phyloP scores from a whole-genome alignment of 2,329 filamentous ascomycete species.

The Claviceps digitariae region DNA sequence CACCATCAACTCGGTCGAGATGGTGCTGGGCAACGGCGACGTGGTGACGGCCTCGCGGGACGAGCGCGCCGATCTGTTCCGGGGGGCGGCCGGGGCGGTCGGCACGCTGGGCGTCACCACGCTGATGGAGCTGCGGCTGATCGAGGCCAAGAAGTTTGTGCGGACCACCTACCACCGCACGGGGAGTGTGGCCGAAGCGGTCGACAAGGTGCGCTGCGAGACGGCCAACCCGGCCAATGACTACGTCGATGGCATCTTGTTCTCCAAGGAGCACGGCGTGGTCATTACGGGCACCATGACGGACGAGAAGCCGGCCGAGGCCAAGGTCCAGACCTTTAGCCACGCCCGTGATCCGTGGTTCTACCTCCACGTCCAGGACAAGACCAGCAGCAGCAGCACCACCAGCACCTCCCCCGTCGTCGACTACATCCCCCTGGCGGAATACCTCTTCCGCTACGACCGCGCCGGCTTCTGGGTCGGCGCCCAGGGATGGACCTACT shows the following conservation, averaged over 20 bases:
- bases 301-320: constrained; percentile 30
- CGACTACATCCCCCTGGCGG: constrained; percentile 53
- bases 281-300: constrained; percentile 51
- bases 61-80: constrained; percentile 43
- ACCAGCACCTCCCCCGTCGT: constrained; percentile 9
- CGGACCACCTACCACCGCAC: constrained; percentile 47
- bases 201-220: constrained; percentile 35
- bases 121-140: constrained; percentile 48
- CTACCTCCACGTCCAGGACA: constrained; percentile 53
- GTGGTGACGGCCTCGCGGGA: constrained; percentile 37
- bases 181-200: constrained; percentile 32
- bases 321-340: constrained; percentile 39
- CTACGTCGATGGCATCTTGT: constrained; percentile 64
- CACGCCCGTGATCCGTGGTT: constrained; percentile 59
- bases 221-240: constrained; percentile 35
- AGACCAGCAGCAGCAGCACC: constrained; percentile 10
- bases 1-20: constrained; percentile 50
- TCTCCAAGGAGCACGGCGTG: constrained; percentile 46
- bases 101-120: constrained; percentile 57
- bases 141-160: constrained; percentile 47
- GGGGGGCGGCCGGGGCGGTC: constrained; percentile 51
- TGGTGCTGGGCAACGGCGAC: constrained; percentile 54
- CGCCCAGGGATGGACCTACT: constrained; percentile 52
- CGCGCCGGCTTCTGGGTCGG: constrained; percentile 65
- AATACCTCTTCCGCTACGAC: constrained; percentile 68